Conservation (phyloP, 768 basidiomycete species). For the Pulveroboletus sp. region DNA sequence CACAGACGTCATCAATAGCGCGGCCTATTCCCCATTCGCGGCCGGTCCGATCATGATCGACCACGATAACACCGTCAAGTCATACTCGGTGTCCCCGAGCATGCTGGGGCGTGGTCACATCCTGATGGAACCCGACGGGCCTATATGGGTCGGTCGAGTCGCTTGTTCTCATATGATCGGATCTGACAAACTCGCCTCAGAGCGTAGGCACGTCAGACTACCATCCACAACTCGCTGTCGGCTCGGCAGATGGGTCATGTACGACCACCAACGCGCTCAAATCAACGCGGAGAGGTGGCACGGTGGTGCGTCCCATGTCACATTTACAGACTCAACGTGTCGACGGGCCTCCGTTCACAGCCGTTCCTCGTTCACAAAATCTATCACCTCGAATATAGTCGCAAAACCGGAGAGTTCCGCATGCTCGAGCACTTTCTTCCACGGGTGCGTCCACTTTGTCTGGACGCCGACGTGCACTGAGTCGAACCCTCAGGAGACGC, state of each 20-base stretch:
- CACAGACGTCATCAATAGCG: slow-evolving; percentile 65
- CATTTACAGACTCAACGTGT: not conserved
- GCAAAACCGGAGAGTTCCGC: slow-evolving; percentile 66
- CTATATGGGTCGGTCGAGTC: slow-evolving; percentile 82
- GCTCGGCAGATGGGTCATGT: slow-evolving; percentile 79
- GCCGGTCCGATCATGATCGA: slow-evolving; percentile 77
- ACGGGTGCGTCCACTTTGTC: slow-evolving; percentile 39
- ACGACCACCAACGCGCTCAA: slow-evolving; percentile 68
- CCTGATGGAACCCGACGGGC: slow-evolving; percentile 70
- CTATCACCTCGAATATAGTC: slow-evolving; percentile 85
- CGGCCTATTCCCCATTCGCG: slow-evolving; percentile 62
- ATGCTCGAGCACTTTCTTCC: slow-evolving; percentile 89
- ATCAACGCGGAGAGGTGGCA: slow-evolving; percentile 64
- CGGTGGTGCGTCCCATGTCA: slow-evolving; percentile 49
- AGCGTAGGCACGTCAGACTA: slow-evolving; percentile 72
- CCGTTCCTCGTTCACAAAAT: slow-evolving; percentile 76
- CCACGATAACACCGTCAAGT: slow-evolving; percentile 77
- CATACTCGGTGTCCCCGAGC: slow-evolving; percentile 64
- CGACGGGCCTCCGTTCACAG: slow-evolving; percentile 32
- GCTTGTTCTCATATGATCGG: not conserved
- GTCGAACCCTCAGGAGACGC: slow-evolving; percentile 41
- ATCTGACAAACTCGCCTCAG: slow-evolving; percentile 36
- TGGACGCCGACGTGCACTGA: not conserved
- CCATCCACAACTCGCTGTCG: slow-evolving; percentile 81
- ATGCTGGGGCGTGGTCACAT: slow-evolving; percentile 73